phyloP scores from a whole-genome alignment of 169 alveolate genomes.

The Eimeria sp. region DNA sequence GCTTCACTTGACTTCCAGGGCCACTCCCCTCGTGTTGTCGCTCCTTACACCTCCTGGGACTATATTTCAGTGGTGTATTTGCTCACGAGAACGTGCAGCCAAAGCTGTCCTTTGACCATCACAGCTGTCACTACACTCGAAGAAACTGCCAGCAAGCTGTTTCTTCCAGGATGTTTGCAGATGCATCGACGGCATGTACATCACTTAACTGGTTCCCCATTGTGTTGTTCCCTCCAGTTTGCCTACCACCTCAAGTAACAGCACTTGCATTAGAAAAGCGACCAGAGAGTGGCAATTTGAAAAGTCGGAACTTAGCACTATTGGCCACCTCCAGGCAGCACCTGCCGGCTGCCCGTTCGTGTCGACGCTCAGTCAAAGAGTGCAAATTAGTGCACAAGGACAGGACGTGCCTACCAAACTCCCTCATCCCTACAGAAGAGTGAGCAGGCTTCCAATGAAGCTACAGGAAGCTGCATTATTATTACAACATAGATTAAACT shows the following conservation, averaged over 20 bases:
- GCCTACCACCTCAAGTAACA: too few relatives aligned
- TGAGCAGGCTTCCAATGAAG: background rate
- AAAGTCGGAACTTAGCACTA: background rate
- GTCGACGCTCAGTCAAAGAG: background rate
- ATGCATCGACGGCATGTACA: too few relatives aligned
- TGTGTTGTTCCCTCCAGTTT: background rate
- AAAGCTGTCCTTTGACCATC: background rate
- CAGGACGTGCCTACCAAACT: too few relatives aligned
- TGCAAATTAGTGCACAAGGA: background rate
- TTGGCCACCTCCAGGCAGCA: background rate
- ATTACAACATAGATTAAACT: background rate
- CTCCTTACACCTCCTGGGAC: background rate
- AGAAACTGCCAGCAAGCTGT: background rate
- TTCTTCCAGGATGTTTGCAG: too few relatives aligned
- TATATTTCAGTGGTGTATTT: too few relatives aligned
- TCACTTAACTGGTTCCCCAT: too few relatives aligned
- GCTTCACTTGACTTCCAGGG: background rate
- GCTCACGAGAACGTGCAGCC: too few relatives aligned
- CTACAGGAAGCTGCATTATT: too few relatives aligned
- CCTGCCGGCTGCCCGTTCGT: background rate
- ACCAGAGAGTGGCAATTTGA: background rate
- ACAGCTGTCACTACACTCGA: background rate
- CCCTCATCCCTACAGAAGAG: background rate
- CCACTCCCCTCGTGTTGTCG: background rate
- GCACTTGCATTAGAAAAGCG: background rate